Base-by-base conservation (phyloP, 2,329 filamentous ascomycete species). In the Gyromitra esculenta region DNA sequence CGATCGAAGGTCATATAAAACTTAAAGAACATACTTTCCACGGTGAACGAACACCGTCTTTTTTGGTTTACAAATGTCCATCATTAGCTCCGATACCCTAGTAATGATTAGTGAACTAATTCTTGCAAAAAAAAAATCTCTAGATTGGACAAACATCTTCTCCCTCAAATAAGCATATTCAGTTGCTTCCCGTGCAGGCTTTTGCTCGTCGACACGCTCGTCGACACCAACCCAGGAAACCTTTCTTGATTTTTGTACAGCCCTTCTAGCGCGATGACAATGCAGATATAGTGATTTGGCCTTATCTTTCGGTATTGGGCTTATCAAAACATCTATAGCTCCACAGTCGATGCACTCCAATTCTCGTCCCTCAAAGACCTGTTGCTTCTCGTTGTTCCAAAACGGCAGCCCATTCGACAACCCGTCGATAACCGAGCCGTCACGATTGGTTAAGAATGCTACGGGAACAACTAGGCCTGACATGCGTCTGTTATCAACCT, bases 181-280 rank as follows among this genome's bases (percentile, higher is more conserved):
- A 82, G 94, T 91, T 80, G 79, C 68, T 75, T 78, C 64, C 76
- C 78, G 75, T 48, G 72, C 69, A 59, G 71, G 75, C 25, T 75
- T 79, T 77, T 73, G 76, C 73, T 74, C 71, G 81, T 92, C 89
- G 8, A 96, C 88, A 35, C 94, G 76, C 56, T 73, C 75, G 81
- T 92, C 89, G 9, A 96, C 88, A 35, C 94, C 94, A 54, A 97
- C 93, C 94, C 94, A 97, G 0, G 94, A 97, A 68, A 93, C 89
- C 83, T 96, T 96, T 71, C 94, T 88, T 57, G 91, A 90, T 80
- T 91, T 90, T 81, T 91, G 91, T 90, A 43, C 88, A 87, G 25
- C 92, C 91, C 80, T 94, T 90, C 83, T 92, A 60, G 91, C 90
- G 80, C 91, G 90, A 84, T 96, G 97, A 57, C 92, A 93, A 82